Percentiles rank a stretch among this genome's conserved stretches.
Evolutionary conservation across 2,329 filamentous ascomycete genomes (phyloP).

Genomic region (Apiospora hydei): DNA sequence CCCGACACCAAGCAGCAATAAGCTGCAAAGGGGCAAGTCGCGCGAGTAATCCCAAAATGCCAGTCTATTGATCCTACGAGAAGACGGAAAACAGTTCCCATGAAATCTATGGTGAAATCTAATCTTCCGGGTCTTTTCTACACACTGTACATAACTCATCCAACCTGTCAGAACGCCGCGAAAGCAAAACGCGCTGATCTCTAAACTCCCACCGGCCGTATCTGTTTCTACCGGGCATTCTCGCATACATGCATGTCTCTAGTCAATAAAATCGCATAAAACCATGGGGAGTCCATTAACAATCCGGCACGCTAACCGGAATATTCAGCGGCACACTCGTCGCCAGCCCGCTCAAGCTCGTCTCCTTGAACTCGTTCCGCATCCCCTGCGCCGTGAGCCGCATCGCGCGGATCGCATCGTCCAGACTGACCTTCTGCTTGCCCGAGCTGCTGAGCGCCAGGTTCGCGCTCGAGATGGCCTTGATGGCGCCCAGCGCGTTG

Average conservation of each 20-base stretch:
- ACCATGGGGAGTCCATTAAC: conserved; percentile 44
- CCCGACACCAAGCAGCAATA: background rate
- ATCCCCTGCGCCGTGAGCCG: conserved; percentile 58
- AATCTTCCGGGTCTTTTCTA: conserved; percentile 5
- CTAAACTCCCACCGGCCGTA: background rate
- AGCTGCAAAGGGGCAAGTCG: background rate
- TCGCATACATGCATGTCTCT: background rate
- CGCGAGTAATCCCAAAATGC: background rate
- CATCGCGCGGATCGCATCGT: conserved; percentile 60
- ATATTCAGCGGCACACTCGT: conserved; percentile 59
- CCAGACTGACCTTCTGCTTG: conserved; percentile 56
- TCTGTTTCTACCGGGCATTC: background rate
- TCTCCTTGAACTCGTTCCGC: conserved; percentile 62
- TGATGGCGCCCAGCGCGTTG: conserved; percentile 58
- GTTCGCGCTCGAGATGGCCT: conserved; percentile 59
- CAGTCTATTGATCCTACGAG: background rate
- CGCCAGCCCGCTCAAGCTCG: conserved; percentile 57
- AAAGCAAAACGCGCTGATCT: background rate
- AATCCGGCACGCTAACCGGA: conserved; percentile 60
- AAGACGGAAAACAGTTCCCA: background rate
- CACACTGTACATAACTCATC: background rate
- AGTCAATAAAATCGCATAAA: background rate
- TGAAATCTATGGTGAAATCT: background rate
- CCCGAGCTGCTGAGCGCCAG: conserved; percentile 54
- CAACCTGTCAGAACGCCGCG: background rate